Base-by-base conservation (phyloP, 257 asterid genomes). In the Striga asiatica region DNA sequence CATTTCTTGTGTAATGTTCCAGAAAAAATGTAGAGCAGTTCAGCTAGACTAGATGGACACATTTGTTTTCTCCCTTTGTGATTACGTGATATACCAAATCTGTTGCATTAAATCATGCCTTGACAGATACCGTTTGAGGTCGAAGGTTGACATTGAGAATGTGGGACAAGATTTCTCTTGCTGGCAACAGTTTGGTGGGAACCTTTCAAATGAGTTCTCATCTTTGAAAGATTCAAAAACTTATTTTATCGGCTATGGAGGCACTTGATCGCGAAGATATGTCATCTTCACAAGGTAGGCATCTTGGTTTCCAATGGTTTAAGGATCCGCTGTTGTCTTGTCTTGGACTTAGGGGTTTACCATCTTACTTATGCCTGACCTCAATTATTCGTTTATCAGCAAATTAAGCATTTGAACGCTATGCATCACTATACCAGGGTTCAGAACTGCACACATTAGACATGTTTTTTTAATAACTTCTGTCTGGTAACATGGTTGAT, bases 311-410 rank as follows among this genome's bases (percentile, higher is more conserved):
- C 94, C 66, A 60, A 16, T 91, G 98, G 98, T 50, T 61, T 49
- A 79, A 76, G 60, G 98, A 91, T 78, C 98, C 95, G 8, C 79
- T 96, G 61, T 65, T 84, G 68, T 69, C 79, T 68, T 91, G 87
- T 77, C 95, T 91, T 31, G 98, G 98, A 58, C 73, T 73, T 18
- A 76, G 98, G 65, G 96, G 23, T 49, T 29, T 8, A 12, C 38
- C 25, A 28, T 22, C 35, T 61, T 48, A 45, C 11, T 17, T 49
- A 17, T 28, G 55, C 58, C 16, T 28, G 8, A 20, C 8, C 13
- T 9, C 27, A n/a, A n/a, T n/a, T n/a, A n/a, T n/a, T n/a, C n/a
- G n/a, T n/a, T n/a, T n/a, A n/a, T n/a, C n/a, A n/a, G n/a, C n/a
- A n/a, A n/a, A n/a, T n/a, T n/a, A n/a, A n/a, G n/a, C n/a, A n/a